Evolutionary conservation across 805 yeast species (phyloP).

Genomic region (Komagataella pastoris): DNA sequence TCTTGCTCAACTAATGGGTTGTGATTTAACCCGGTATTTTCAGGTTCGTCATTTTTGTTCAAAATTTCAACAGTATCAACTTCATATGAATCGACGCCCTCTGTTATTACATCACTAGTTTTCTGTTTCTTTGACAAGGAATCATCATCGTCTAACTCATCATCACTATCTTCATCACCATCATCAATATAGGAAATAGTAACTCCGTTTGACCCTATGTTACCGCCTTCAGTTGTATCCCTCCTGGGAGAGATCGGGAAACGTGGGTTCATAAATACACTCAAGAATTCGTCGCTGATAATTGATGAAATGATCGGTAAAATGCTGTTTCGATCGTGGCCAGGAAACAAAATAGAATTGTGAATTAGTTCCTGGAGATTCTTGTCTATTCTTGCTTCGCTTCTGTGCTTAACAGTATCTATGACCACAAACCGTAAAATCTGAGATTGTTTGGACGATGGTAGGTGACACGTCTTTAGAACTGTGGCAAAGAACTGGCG

Average conservation of each 20-base stretch:
- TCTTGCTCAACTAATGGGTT: slow-evolving; percentile 1
- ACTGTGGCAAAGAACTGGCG: slow-evolving; percentile 34
- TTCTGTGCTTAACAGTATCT: slow-evolving; percentile 19
- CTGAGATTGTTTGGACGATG: slow-evolving; percentile 50
- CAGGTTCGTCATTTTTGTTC: background rate
- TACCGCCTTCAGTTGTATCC: background rate
- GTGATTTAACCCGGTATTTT: background rate
- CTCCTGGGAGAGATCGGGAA: slow-evolving; percentile 35
- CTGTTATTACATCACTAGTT: slow-evolving; percentile 4
- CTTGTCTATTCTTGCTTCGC: slow-evolving; percentile 15
- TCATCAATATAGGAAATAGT: slow-evolving; percentile 6
- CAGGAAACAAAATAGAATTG: slow-evolving; percentile 56
- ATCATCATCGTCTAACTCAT: slow-evolving; percentile 2
- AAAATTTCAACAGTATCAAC: slow-evolving; percentile 1
- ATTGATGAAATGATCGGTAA: slow-evolving; percentile 58
- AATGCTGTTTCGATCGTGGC: slow-evolving; percentile 40
- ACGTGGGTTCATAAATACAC: slow-evolving; percentile 62
- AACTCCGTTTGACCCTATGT: background rate
- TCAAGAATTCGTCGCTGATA: slow-evolving; percentile 30
- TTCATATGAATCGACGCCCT: slow-evolving; percentile 5
- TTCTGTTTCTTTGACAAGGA: background rate
- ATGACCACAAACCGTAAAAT: slow-evolving; percentile 33
- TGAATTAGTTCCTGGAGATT: slow-evolving; percentile 27
- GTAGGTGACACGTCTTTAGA: slow-evolving; percentile 34
- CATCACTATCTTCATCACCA: slow-evolving; percentile 8